These are phyloP conservation scores for Bipolaris sorokiniana DNA, from an alignment of 2,329 filamentous ascomycete genomes.

Conservation along the genomic window DNA sequence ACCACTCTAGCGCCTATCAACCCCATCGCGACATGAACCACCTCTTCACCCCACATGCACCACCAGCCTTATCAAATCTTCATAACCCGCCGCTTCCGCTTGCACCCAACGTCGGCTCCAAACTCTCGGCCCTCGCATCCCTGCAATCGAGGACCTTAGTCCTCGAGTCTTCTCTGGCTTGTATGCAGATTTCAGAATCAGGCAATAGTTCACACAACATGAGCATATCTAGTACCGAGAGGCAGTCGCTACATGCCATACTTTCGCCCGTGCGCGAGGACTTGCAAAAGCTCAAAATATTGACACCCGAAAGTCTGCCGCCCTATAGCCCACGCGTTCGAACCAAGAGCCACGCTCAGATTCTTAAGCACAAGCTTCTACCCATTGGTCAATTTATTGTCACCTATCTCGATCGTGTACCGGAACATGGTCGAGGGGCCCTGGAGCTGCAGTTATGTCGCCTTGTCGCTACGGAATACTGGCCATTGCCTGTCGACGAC, in stretches of 20 bases:
- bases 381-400: conserved; percentile 26
- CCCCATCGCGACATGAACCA: not conserved
- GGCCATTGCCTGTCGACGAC: conserved; percentile 22
- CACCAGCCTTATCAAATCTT: not conserved
- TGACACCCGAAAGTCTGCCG: conserved; percentile 16
- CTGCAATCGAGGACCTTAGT: not conserved
- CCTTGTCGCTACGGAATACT: conserved; percentile 23
- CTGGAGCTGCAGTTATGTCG: conserved; percentile 25
- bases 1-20: not conserved
- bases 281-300: conserved; percentile 17
- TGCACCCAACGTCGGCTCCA: not conserved
- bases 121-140: not conserved
- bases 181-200: not conserved
- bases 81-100: conserved; percentile 2
- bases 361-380: conserved; percentile 23
- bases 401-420: not conserved
- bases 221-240: not conserved
- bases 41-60: not conserved
- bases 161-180: not conserved
- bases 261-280: conserved; percentile 15
- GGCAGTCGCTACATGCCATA: not conserved
- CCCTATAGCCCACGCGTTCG: conserved; percentile 8
- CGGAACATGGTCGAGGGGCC: conserved; percentile 2
- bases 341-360: conserved; percentile 18
- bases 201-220: not conserved